Base-by-base conservation (phyloP, 805 yeast species). In the Candida alai region DNA sequence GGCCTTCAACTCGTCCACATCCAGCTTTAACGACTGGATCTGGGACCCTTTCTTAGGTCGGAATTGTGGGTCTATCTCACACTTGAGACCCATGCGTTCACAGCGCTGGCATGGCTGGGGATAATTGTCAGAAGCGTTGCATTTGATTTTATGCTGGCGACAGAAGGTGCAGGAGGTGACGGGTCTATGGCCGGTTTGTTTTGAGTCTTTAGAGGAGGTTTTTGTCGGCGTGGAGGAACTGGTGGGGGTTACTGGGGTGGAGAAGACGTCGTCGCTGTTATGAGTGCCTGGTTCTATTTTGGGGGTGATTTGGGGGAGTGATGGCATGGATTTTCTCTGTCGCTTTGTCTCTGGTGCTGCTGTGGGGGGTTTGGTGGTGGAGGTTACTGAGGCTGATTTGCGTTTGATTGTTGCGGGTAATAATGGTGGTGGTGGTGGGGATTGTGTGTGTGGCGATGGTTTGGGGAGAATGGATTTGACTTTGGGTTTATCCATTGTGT, bases 161-260 rank as follows among this genome's bases (percentile, higher is more conserved):
- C 97, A 89, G 54, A 87, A 93, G 0, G 96, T 85, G 54, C 97
- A 89, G 3, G 95, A 83, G 0, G 95, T 86, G 2, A 88, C 94
- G 0, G 96, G 96, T 36, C 96, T 63, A 49, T 84, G 90, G 12
- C 68, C 68, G 1, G 68, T 55, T 36, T 56, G 62, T 41, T 58
- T 60, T 28, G 51, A 26, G 10, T 15, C 25, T 34, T 21, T 36
- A 12, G 16, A 11, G n/a, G n/a, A n/a, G n/a, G n/a, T n/a, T 26
- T 26, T 26, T 24, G 43, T 31, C 19, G 39, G 21, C 20, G 38
- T 35, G 22, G 31, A 17, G 23, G 31, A 28, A 14, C 28, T 14
- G 17, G 28, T 26, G 28, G 28, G 4, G 28, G 17, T 4, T 4
- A 8, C 10, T 8, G 28, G 23, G 9, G 23, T 21, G 32, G 5